Evolutionary conservation across 208 protist genomes (phyloP), one percentile per base, ranked within the genome.

Genomic region (Leptomonas pyrrhocoris): DNA sequence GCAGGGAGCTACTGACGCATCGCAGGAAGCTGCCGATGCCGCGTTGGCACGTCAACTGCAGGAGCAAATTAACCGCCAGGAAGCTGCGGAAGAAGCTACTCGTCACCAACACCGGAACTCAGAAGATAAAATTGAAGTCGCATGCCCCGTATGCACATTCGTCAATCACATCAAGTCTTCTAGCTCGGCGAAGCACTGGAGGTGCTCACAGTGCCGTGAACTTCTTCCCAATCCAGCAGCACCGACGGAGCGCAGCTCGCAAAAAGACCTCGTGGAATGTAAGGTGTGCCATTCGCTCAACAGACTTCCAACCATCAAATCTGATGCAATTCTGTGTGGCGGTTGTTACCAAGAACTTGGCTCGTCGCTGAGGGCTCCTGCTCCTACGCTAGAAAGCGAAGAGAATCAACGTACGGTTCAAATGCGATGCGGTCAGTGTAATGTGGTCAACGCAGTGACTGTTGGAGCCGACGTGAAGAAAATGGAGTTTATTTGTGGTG

Each of bases 401-500:
- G 62, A 79, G 23, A 76, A 68, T n/a, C 61, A 55, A 50, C 75
- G 85, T 11, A 86, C 78, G 18, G 56, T 94, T 2, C 86, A 94
- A 58, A 80, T 92, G 21, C 84, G 83, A 0, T 94, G 89, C 63
- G 86, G 89, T 13, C 61, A 76, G 43, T 81, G 77, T 70, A 77
- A 70, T 23, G 77, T 73, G 25, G 70, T 81, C 38, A 81, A 94
- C 55, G 80, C 83, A 3, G 80, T 94, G 5, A 77, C 83, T 27
- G 72, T 88, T 31, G 63, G 40, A 21, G 57, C 51, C 2, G 65
- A 76, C 42, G 76, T 86, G 2, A 79, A 66, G 25, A 72, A 30
- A 49, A 70, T 94, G 55, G 80, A 87, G 49, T 94, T 94, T 62
- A 79, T 91, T 38, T 94, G 89, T 55, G 89, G 89, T 5, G 82